Base-by-base conservation (phyloP, 805 yeast species). In the Osmozyma mogii region DNA sequence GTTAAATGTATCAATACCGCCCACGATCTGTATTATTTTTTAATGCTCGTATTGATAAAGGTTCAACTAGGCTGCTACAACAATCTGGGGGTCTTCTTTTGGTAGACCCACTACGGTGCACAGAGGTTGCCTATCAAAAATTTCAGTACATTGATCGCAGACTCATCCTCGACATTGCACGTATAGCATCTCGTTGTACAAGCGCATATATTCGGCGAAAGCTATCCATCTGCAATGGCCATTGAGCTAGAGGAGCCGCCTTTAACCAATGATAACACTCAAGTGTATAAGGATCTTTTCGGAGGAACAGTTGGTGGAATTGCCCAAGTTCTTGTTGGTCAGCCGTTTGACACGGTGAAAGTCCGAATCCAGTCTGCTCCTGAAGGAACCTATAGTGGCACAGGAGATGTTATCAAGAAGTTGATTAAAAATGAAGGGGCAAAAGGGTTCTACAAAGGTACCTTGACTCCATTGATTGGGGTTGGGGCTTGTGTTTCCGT, bases 401-500 rank as follows among this genome's bases (percentile, higher is more conserved):
- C 95, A 0, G 43, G 73, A 33, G 94, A 85, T 44, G 95, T 85
- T 8, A 76, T 87, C 13, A 70, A 71, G 48, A 69, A 75, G 43
- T 64, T 92, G 32, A 25, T 89, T 22, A 64, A 67, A 23, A 52
- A 52, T 29, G 67, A 61, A 36, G 68, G 68, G 5, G 45, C 58
- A 11, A 48, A 44, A 22, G 70, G 65, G 0, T 62, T 64, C 39
- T 64, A 63, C 40, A 64, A 63, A 36, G 70, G 70, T 12, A 61
- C 70, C 13, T 58, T 64, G 47, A 64, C 68, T 9, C 68, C 69
- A 5, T 54, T 62, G 41, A 50, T 64, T 24, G 70, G 70, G 5
- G 68, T 89, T n/a, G 98, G 98, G 29, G 95, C 95, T 0, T 88
- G 96, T 66, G 96, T 92, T 9, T 84, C 95, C 6, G 83, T 89